phyloP scores from a whole-genome alignment of 139 green algal genomes.

The Dunaliella primolecta region DNA sequence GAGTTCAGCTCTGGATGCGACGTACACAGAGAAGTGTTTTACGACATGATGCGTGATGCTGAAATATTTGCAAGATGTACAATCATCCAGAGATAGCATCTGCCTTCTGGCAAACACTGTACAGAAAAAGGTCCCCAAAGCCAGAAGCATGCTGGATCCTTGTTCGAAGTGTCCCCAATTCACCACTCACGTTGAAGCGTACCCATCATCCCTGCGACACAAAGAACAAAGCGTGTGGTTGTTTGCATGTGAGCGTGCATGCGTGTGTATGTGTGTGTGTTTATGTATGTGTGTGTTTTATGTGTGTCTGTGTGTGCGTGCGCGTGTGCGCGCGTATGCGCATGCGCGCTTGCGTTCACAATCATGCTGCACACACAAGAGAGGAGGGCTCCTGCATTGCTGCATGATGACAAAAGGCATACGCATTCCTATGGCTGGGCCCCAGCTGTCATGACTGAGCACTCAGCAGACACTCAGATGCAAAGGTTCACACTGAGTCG shows the following conservation, averaged over 20 bases:
- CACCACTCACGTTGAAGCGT: background rate
- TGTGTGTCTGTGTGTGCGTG: background rate
- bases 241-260: background rate
- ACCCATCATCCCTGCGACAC: constrained; percentile 10
- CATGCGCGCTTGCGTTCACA: background rate
- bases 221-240: background rate
- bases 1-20: background rate
- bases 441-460: no score
- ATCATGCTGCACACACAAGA: background rate
- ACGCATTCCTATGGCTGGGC: no score
- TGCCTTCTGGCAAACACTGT: background rate
- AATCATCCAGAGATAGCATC: background rate
- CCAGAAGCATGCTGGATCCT: background rate
- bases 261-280: background rate
- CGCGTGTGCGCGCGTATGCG: background rate
- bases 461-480: no score
- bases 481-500: background rate
- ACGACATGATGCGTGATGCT: background rate
- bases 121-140: background rate
- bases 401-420: no score
- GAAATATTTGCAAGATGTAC: background rate
- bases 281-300: background rate
- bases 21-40: background rate
- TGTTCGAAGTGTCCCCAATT: background rate
- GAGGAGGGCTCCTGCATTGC: no score